These are phyloP conservation scores for Ophioceras dolichostomum DNA, from an alignment of 2,329 filamentous ascomycete species.

Conservation along the genomic window DNA sequence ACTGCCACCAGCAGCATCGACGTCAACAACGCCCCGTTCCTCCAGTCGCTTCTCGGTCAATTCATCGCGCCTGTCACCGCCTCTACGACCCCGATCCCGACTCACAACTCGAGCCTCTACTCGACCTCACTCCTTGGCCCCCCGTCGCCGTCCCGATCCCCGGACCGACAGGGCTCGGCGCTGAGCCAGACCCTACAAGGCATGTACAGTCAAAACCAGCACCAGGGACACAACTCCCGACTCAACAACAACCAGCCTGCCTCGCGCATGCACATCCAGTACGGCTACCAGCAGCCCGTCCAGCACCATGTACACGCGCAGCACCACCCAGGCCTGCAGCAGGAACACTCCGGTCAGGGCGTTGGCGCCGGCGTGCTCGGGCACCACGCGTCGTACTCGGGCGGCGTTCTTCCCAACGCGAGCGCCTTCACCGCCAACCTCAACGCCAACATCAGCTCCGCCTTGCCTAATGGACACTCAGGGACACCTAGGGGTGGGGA, in stretches of 20 bases:
- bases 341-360: slow-evolving; percentile 42
- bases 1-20: too few relatives aligned
- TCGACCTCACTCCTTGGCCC: too few relatives aligned
- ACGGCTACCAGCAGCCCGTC: slow-evolving; percentile 54
- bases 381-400: slow-evolving; percentile 50
- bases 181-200: slow-evolving; percentile 23
- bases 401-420: slow-evolving; percentile 51
- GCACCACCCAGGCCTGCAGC: slow-evolving; percentile 47
- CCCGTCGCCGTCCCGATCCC: slow-evolving; percentile 14
- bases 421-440: slow-evolving; percentile 45
- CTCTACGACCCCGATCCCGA: slow-evolving; percentile 26
- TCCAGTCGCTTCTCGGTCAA: slow-evolving; percentile 20
- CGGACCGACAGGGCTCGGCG: slow-evolving; percentile 12
- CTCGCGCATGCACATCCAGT: slow-evolving; percentile 51
- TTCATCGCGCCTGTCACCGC: slow-evolving; percentile 19
- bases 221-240: slow-evolving; percentile 63
- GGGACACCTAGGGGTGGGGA: slow-evolving; percentile 33
- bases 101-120: too few relatives aligned
- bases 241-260: slow-evolving; percentile 59
- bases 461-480: slow-evolving; percentile 16
- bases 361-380: slow-evolving; percentile 42
- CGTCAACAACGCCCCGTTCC: slow-evolving; percentile 16
- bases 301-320: slow-evolving; percentile 55
- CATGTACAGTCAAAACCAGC: slow-evolving; percentile 65
- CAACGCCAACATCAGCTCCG: slow-evolving; percentile 38